These are phyloP conservation scores for Kappamyces sp. DNA, from an alignment of 192 early-diverging fungal genomes.

Conservation along the genomic window DNA sequence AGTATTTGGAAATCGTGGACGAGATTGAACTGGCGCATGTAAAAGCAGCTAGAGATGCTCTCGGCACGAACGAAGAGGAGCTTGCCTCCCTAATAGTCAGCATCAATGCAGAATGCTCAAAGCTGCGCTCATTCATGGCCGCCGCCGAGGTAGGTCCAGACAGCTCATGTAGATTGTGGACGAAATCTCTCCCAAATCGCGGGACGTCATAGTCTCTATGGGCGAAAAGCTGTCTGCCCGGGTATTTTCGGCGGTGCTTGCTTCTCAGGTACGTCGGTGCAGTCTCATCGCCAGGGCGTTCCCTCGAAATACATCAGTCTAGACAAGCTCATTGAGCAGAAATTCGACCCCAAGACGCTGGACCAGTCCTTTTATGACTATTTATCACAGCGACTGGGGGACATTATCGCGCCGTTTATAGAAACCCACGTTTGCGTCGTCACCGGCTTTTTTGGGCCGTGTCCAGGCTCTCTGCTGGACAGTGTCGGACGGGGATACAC, in stretches of 20 bases:
- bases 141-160: conserved; percentile 69
- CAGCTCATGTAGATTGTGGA: conserved; percentile 63
- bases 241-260: conserved; percentile 78
- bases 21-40: conserved; percentile 80
- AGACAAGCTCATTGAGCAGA: conserved; percentile 73
- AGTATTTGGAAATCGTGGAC: conserved; percentile 70
- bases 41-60: conserved; percentile 46
- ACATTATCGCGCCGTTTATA: conserved; percentile 43
- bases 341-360: conserved; percentile 71
- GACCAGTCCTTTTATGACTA: conserved; percentile 98
- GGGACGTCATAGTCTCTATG: conserved; percentile 87
- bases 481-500: conserved; percentile 98
- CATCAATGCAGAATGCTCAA: conserved; percentile 70
- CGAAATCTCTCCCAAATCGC: conserved; percentile 93
- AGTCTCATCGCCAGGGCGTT: conserved; percentile 51
- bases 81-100: conserved; percentile 45
- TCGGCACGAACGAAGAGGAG: conserved; percentile 2
- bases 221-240: conserved; percentile 93
- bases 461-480: conserved; percentile 82
- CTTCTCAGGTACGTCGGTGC: conserved; percentile 36
- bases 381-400: conserved; percentile 61
- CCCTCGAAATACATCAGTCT: conserved; percentile 80
- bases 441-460: conserved; percentile 97
- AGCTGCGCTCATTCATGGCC: conserved; percentile 76
- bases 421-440: conserved; percentile 75